phyloP scores from a whole-genome alignment of 345 rosid genomes.

The Erodium maritimum region DNA sequence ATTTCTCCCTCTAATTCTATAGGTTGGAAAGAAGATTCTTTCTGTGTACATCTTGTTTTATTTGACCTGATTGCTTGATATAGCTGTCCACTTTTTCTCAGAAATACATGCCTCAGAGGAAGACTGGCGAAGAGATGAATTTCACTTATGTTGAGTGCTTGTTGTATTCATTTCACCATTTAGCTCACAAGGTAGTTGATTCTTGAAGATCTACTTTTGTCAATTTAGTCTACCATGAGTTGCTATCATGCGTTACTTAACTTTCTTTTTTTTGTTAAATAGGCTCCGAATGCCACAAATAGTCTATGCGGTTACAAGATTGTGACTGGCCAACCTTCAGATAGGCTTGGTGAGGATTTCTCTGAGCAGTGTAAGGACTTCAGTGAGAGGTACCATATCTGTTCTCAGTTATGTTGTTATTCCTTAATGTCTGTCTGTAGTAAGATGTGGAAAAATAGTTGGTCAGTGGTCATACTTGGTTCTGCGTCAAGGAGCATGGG shows the following conservation, averaged over 20 bases:
- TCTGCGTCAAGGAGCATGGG: too few species aligned
- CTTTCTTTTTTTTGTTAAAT: not conserved
- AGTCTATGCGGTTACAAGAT: slow-evolving; percentile 91
- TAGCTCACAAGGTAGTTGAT: slow-evolving; percentile 71
- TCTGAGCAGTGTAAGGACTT: slow-evolving; percentile 76
- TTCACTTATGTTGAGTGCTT: slow-evolving; percentile 91
- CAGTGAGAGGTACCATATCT: slow-evolving; percentile 50
- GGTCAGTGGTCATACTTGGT: too few species aligned
- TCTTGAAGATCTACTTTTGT: slow-evolving; percentile 8
- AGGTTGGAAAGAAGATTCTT: too few species aligned
- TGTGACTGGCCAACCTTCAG: slow-evolving; percentile 96
- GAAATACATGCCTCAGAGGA: slow-evolving; percentile 89
- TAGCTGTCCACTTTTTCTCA: slow-evolving; percentile 22
- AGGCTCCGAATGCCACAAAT: slow-evolving; percentile 98
- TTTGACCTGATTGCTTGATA: too few species aligned
- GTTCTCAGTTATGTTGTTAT: not conserved
- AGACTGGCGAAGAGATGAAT: slow-evolving; percentile 91
- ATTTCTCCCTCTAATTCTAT: too few species aligned
- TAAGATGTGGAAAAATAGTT: too few species aligned
- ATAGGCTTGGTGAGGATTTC: slow-evolving; percentile 94
- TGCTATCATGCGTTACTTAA: too few species aligned
- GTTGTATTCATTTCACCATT: slow-evolving; percentile 76
- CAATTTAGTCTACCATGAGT: not conserved
- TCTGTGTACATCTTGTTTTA: too few species aligned
- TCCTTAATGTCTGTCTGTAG: not conserved